Base-by-base conservation (phyloP, 2,329 filamentous ascomycete genomes). In the Penicillium expansum region DNA sequence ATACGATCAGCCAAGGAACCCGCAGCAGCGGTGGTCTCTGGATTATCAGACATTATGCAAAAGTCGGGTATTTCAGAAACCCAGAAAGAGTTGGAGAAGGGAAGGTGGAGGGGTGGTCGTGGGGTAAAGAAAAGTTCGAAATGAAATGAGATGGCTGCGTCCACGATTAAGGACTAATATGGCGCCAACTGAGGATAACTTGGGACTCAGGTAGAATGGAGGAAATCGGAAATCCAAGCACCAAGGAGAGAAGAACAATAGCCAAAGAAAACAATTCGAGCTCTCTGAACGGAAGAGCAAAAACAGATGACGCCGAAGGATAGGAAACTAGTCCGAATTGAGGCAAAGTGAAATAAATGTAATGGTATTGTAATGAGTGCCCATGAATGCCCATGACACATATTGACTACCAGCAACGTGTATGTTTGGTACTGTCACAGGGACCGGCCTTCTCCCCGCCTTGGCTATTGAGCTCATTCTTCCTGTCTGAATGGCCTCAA, bases 1-100 rank as follows among this genome's bases (percentile, higher is more conserved):
- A 82, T 76, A 57, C 80, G 79, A 60, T 80, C 78, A 22, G 73
- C 79, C 48, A 83, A 72, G 32, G 79, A 79, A 38, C 71, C 72
- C 48, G 67, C 69, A n/a, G 65, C 58, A 39, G 68, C 59, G 24
- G 74, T 41, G 35, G 55, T 47, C 35, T 70, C 63, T 24, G 63
- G 51, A 16, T 62, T 61, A 54, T 77, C 74, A 20, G 77, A 69
- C 77, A 79, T 79, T 14, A 43, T 65, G 48, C 3, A 30, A 42
- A 14, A 29, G 8, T 27, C 30, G 22, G 22, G 27, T 43, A 32
- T 37, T 18, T 13, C 30, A 20, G 14, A 42, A 37, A 33, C n/a
- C 39, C 27, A 41, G n/a, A 37, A 45, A 22, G 29, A 14, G 16
- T 52, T 52, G 49, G 50, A 32, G 42, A 50, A 27, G 30, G 48